Evolutionary conservation across 2,329 filamentous ascomycete genomes (phyloP).

Genomic region (Colletotrichum endophyticum): DNA sequence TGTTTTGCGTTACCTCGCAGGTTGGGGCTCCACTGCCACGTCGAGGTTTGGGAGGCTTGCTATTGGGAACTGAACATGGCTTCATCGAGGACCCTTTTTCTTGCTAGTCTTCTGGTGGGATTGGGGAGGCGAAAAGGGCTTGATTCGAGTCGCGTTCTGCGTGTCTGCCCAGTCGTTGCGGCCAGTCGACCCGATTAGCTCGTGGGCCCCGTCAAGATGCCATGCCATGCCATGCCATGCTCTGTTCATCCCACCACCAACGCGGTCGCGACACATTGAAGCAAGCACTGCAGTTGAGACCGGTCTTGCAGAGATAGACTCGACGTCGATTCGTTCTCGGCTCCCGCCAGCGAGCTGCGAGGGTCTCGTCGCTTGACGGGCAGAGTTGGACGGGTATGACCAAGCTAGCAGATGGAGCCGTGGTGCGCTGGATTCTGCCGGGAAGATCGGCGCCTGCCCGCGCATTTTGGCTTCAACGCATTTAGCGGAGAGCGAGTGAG

Average conservation of each 20-base stretch:
- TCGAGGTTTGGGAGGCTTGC: not conserved
- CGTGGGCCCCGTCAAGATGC: conserved; percentile 8
- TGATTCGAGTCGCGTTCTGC: conserved; percentile 5
- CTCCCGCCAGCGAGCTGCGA: not conserved
- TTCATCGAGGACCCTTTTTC: conserved; percentile 1
- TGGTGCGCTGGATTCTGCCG: conserved; percentile 15
- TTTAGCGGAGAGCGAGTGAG: not conserved
- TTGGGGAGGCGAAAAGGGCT: not conserved
- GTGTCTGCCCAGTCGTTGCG: conserved; percentile 7
- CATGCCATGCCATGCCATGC: not conserved
- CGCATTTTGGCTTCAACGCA: conserved; percentile 16
- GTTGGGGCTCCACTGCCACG: conserved; percentile 18
- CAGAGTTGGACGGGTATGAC: not conserved
- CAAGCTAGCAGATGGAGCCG: conserved; percentile 1
- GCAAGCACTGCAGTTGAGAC: not conserved
- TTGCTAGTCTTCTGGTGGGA: not conserved
- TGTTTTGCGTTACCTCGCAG: conserved; percentile 20
- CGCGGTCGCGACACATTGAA: not conserved
- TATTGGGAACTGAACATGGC: not conserved
- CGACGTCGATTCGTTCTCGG: not conserved
- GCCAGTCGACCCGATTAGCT: conserved; percentile 16
- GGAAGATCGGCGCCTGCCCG: not conserved
- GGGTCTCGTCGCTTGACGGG: not conserved
- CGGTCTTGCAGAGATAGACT: not conserved
- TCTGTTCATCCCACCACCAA: not conserved